Percentiles rank a stretch among this genome's conserved stretches.
Conservation (phyloP, 1,284 basidiomycete species). For the Rhodotorula glutinis region DNA sequence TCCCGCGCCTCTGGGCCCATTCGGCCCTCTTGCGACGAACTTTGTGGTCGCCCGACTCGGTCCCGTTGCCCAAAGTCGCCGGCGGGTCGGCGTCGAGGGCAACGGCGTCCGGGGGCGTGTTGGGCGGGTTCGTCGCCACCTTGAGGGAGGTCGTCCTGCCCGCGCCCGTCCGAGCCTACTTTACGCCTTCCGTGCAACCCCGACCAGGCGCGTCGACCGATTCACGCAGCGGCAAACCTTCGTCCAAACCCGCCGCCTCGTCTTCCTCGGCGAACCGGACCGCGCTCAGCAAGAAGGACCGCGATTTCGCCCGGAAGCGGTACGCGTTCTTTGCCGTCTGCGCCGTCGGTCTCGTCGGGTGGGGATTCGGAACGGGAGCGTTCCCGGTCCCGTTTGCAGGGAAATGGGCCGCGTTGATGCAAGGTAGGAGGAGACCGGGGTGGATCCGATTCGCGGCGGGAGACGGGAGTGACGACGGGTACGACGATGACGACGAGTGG, state of each 20-base stretch:
- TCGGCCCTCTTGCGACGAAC: conserved; percentile 35
- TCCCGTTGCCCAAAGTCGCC: background rate
- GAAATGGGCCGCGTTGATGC: conserved; percentile 4
- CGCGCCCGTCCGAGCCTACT: background rate
- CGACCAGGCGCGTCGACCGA: background rate
- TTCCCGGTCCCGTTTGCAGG: conserved; percentile 23
- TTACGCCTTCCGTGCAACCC: conserved; percentile 1
- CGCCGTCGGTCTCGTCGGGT: conserved; percentile 22
- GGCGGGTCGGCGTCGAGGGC: background rate
- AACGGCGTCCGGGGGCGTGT: background rate
- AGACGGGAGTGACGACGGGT: background rate
- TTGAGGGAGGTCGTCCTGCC: background rate
- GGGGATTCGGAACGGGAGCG: conserved; percentile 34
- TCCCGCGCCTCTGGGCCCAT: conserved; percentile 38
- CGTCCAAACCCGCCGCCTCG: background rate
- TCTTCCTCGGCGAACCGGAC: background rate
- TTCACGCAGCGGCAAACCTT: too few species aligned
- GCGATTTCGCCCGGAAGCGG: conserved; percentile 22
- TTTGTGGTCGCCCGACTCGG: conserved; percentile 27
- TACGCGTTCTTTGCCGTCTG: conserved; percentile 22
- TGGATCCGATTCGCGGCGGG: conserved; percentile 4
- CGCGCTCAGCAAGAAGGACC: conserved; percentile 11
- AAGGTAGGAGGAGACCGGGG: background rate
- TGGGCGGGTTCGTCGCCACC: conserved; percentile 2
- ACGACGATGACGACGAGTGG: conserved; percentile 16